Base-by-base conservation (phyloP, 2,329 filamentous ascomycete genomes). In the Tolypocladium album region DNA sequence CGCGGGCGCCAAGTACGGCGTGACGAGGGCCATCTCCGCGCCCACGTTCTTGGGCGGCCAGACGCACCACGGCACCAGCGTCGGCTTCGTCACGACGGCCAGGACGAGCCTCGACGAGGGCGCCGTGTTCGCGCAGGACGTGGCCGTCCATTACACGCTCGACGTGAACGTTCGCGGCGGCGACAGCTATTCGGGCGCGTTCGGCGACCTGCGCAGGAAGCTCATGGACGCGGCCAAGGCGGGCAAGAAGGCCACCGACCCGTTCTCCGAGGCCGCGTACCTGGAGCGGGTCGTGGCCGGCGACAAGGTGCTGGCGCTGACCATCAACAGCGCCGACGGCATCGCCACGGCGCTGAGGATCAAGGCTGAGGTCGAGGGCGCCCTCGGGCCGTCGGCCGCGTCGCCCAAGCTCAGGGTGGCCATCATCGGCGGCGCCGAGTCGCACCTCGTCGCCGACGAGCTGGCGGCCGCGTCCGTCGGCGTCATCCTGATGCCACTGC, bases 381-480 rank as follows among this genome's bases (percentile, higher is more conserved):
- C 71, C 0, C 70, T 75, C 17, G 58, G 66, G 43, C 40, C 61
- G 22, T 60, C 58, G 20, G 55, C 61, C 2, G 57, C 59, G 6
- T 58, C 31, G 17, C 47, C 60, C n/a, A 74, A 68, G 58, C 67
- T 88, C 42, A 78, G 74, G n/a, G 61, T 88, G 11, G 77, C 81
- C 58, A 77, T 89, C 57, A 70, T 86, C 27, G 86, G 86, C 62
- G 86, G 79, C 47, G 84, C 85, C 6, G 86, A 88, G 70, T 78
- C 86, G 0, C 76, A 84, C 66, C 73, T 88, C 0, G 69, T 88
- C 0, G 86, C 85, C 0, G 63, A 75, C 1, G 80, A 84, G 60
- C 77, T 89, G 13, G 83, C 83, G 0, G 74, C 74, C 0, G 83
- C 84, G 0, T 64, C 75, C 0, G 81, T 86, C 0, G 78, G 82